Conservation (phyloP, 2,329 filamentous ascomycete genomes). For the Lomentospora prolificans region DNA sequence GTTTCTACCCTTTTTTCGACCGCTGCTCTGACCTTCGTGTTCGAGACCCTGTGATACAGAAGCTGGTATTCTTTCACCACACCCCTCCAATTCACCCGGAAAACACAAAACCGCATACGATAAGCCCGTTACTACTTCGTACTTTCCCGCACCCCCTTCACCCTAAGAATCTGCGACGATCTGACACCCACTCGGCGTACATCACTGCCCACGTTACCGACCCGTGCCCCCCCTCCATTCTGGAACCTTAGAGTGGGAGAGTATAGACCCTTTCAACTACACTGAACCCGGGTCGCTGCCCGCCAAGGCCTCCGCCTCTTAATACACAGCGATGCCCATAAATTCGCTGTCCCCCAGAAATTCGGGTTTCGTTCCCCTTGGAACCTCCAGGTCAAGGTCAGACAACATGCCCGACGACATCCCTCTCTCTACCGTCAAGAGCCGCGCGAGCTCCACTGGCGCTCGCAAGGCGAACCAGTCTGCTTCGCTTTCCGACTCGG, state of each 20-base stretch:
- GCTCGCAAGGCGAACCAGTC: conserved; percentile 36
- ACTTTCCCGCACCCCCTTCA: not conserved
- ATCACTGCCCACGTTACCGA: not conserved
- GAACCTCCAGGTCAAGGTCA: conserved; percentile 18
- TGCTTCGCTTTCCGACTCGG: conserved; percentile 15
- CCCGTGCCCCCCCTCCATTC: not conserved
- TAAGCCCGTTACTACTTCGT: not conserved
- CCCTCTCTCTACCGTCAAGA: conserved; percentile 45
- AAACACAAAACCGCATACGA: not conserved
- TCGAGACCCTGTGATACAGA: not conserved
- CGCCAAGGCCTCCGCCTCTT: not conserved
- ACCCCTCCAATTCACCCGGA: conserved; percentile 1
- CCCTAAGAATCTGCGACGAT: not conserved
- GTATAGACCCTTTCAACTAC: not conserved
- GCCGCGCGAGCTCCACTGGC: conserved; percentile 43
- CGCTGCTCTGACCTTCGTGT: not conserved
- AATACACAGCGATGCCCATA: conserved; percentile 5
- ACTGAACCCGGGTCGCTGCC: not conserved
- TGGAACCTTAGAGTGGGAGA: not conserved
- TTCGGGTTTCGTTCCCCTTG: conserved; percentile 36
- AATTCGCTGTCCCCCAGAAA: conserved; percentile 23
- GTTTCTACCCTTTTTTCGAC: not conserved
- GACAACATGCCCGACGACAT: conserved; percentile 34
- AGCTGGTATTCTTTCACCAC: not conserved
- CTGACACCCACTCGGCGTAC: not conserved